A percentile compares a stretch with the other conserved stretches of the same genome.
These are phyloP conservation scores for Saprolegnia parasitica DNA, from an alignment of 352 stramenopile species.

Conservation along the genomic window DNA sequence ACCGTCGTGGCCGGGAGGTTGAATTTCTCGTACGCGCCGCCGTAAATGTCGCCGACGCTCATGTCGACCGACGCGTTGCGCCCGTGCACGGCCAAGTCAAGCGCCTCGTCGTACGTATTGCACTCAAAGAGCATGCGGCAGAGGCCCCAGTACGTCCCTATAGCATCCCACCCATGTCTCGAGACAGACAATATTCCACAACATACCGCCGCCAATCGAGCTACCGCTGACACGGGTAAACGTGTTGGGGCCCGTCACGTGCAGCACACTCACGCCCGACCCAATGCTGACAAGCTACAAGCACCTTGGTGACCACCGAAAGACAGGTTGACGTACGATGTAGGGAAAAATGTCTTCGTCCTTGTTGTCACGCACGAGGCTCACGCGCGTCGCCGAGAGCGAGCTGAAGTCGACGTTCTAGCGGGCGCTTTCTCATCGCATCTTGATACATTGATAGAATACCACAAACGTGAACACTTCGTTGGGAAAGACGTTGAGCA, in stretches of 20 bases:
- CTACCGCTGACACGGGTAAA: slow-evolving; percentile 97
- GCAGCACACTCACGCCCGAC: slow-evolving; percentile 95
- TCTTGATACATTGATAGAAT: slow-evolving; percentile 14
- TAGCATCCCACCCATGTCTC: background rate
- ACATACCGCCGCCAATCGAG: slow-evolving; percentile 91
- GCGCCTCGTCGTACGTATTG: slow-evolving; percentile 74
- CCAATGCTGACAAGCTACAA: slow-evolving; percentile 95
- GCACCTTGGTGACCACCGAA: background rate
- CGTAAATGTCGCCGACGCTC: slow-evolving; percentile 99
- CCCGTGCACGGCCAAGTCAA: slow-evolving; percentile 74
- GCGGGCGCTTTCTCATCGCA: background rate
- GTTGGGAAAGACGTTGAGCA: slow-evolving; percentile 92
- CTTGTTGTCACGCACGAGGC: slow-evolving; percentile 70
- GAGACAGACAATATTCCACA: background rate
- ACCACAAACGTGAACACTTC: slow-evolving; percentile 98
- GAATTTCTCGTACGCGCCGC: slow-evolving; percentile 92
- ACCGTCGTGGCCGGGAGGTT: slow-evolving; percentile 88
- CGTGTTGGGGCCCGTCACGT: slow-evolving; percentile 89
- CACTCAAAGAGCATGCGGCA: slow-evolving; percentile 92
- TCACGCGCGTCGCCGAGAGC: slow-evolving; percentile 65
- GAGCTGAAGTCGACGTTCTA: slow-evolving; percentile 79
- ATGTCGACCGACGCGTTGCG: slow-evolving; percentile 91
- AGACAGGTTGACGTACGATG: slow-evolving; percentile 42
- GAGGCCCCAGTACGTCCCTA: slow-evolving; percentile 97
- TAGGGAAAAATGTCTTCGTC: slow-evolving; percentile 82